Evolutionary conservation across 495 filamentous ascomycete species (phyloP).

Genomic region (Aspergillus nidulans): DNA sequence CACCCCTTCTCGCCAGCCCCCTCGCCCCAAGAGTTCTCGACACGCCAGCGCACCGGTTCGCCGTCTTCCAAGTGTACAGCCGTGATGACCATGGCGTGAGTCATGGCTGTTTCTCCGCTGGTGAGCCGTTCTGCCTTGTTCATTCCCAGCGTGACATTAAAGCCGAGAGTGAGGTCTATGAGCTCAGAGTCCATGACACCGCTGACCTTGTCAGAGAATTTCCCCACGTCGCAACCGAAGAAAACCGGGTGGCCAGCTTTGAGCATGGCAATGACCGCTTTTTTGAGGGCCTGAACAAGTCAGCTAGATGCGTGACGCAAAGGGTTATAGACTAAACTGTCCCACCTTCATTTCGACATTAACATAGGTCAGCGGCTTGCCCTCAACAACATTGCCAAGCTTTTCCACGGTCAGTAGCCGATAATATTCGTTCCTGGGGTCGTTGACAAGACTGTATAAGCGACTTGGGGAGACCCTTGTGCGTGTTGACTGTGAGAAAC

Average conservation of each 20-base stretch:
- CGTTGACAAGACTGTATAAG: slow-evolving; percentile 77
- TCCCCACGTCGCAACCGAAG: slow-evolving; percentile 85
- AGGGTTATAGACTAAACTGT: too few species aligned
- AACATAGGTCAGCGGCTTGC: slow-evolving; percentile 67
- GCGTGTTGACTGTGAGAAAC: slow-evolving; percentile 12
- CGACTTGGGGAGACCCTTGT: slow-evolving; percentile 34
- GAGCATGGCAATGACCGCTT: slow-evolving; percentile 70
- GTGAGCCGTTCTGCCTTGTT: slow-evolving; percentile 66
- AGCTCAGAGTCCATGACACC: slow-evolving; percentile 75
- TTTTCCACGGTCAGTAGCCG: slow-evolving; percentile 68
- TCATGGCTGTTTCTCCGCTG: slow-evolving; percentile 74
- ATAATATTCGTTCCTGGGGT: slow-evolving; percentile 70
- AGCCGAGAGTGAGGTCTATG: slow-evolving; percentile 71
- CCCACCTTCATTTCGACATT: slow-evolving; percentile 66
- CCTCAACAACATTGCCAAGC: slow-evolving; percentile 74
- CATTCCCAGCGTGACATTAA: slow-evolving; percentile 67
- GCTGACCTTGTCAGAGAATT: slow-evolving; percentile 58
- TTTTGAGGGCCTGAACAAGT: slow-evolving; percentile 52
- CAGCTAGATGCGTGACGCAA: neutral
- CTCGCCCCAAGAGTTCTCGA: slow-evolving; percentile 81
- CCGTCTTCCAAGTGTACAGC: slow-evolving; percentile 70
- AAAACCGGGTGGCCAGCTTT: slow-evolving; percentile 72
- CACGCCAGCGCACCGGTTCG: slow-evolving; percentile 67
- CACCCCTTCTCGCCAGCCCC: slow-evolving; percentile 66
- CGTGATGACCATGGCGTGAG: slow-evolving; percentile 87